These are phyloP conservation scores for Sungouiella blattae DNA, from an alignment of 805 yeast species.

Conservation along the genomic window DNA sequence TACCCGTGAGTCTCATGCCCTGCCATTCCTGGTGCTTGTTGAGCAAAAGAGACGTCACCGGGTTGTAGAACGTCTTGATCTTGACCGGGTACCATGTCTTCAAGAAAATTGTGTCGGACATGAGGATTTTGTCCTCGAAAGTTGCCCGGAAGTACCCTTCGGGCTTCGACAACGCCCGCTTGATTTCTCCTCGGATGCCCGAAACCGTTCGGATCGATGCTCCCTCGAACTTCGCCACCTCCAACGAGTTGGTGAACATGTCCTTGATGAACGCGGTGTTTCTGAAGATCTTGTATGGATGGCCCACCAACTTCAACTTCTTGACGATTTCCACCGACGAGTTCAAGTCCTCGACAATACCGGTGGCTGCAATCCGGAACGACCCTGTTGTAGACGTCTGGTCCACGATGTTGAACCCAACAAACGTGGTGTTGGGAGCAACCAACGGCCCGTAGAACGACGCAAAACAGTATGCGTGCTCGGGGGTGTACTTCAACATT, in stretches of 20 bases:
- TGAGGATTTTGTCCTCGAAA: constrained; percentile 88
- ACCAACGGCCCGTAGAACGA: constrained; percentile 96
- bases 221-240: constrained; percentile 97
- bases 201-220: constrained; percentile 95
- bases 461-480: constrained; percentile 94
- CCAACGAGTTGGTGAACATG: constrained; percentile 89
- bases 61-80: constrained; percentile 88
- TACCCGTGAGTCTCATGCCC: constrained; percentile 95
- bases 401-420: constrained; percentile 89
- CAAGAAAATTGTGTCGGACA: constrained; percentile 85
- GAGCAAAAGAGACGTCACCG: constrained; percentile 86
- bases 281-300: constrained; percentile 88
- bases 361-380: constrained; percentile 95
- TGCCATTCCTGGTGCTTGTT: constrained; percentile 82
- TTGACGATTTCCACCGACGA: constrained; percentile 89
- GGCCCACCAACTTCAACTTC: constrained; percentile 90
- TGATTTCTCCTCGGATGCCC: constrained; percentile 96
- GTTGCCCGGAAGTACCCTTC: constrained; percentile 96
- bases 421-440: constrained; percentile 95
- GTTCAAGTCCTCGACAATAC: constrained; percentile 91
- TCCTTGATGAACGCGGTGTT: constrained; percentile 97
- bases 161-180: constrained; percentile 88
- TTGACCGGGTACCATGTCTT: constrained; percentile 97
- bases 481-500: constrained; percentile 97
- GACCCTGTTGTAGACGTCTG: constrained; percentile 81